Percentiles rank a stretch among this genome's conserved stretches.
These are phyloP conservation scores for Wakefieldia striispora DNA, from an alignment of 768 basidiomycete genomes.

Conservation along the genomic window DNA sequence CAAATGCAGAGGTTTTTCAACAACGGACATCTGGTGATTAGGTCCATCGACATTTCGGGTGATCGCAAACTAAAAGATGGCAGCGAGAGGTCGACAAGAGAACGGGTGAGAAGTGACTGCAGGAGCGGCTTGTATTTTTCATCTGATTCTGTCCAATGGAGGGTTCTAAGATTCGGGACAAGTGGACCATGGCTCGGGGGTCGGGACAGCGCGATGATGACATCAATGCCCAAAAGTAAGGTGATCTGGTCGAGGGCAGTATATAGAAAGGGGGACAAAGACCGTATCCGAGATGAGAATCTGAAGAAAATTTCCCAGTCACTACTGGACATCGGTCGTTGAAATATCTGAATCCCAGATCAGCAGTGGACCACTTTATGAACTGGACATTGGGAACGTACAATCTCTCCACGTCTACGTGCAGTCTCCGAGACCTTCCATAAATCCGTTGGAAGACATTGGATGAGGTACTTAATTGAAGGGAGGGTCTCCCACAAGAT, in stretches of 20 bases:
- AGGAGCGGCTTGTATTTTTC: constrained; percentile 18
- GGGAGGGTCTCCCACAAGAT: constrained; percentile 21
- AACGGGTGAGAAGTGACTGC: no score
- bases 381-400: background rate
- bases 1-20: constrained; percentile 13
- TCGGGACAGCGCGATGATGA: constrained; percentile 25
- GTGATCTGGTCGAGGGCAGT: background rate
- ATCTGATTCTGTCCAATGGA: constrained; percentile 16
- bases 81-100: constrained; percentile 17
- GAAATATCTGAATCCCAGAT: constrained; percentile 15
- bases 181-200: constrained; percentile 22
- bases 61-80: constrained; percentile 5
- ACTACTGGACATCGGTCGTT: constrained; percentile 23
- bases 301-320: constrained; percentile 30
- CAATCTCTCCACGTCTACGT: constrained; percentile 3
- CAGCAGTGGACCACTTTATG: background rate
- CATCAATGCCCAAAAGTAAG: constrained; percentile 17
- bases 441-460: constrained; percentile 27
- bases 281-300: constrained; percentile 24
- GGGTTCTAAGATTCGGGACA: constrained; percentile 19
- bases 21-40: constrained; percentile 18
- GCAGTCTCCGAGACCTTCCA: constrained; percentile 15
- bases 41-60: constrained; percentile 17
- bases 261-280: constrained; percentile 3
- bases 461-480: constrained; percentile 21